Evolutionary conservation across 2,329 filamentous ascomycete species (phyloP), one percentile per base, ranked within the genome.

Genomic region (Scedosporium aurantiacum): DNA sequence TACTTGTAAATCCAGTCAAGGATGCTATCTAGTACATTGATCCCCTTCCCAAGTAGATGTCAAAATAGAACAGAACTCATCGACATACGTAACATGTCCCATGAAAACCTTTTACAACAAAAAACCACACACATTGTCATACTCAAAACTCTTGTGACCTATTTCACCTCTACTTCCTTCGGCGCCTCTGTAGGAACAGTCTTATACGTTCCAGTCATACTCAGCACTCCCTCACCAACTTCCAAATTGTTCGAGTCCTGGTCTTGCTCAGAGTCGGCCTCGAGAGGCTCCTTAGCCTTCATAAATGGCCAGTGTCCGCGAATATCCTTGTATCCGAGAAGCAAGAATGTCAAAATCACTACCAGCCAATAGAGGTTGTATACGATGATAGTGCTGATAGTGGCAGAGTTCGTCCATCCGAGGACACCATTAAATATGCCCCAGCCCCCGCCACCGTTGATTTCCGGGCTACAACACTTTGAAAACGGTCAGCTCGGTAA

Each of bases 341-440:
- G 68, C 4, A 81, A 62, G 69, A 91, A 86, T 3, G 78, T 79
- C 12, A 78, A 63, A 55, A 89, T 89, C 63, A 92, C 81, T 3
- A 75, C 75, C 54, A 91, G 72, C 90, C 89, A 93, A 76, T 92
- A 93, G 7, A 91, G 58, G 69, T 91, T 91, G 74, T 93, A 93
- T 1, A 86, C 83, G 64, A 93, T 82, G 63, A 93, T 86, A 0
- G 87, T 90, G 60, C 89, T 88, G 67, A 90, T 89, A 1, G 89
- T 92, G 4, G 88, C 89, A 16, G 86, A 88, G 74, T 93, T 93
- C 61, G 64, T 12, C 85, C 87, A 90, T 55, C 88, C 87, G 16
- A 90, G 77, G 58, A 91, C 74, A 41, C 86, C 80, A 67, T 89
- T 89, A 78, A 90, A 89, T 63, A 90, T 81, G 57, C 85, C 86